phyloP scores from a whole-genome alignment of 2,329 filamentous ascomycete genomes.

The Calonectria henricotiae region DNA sequence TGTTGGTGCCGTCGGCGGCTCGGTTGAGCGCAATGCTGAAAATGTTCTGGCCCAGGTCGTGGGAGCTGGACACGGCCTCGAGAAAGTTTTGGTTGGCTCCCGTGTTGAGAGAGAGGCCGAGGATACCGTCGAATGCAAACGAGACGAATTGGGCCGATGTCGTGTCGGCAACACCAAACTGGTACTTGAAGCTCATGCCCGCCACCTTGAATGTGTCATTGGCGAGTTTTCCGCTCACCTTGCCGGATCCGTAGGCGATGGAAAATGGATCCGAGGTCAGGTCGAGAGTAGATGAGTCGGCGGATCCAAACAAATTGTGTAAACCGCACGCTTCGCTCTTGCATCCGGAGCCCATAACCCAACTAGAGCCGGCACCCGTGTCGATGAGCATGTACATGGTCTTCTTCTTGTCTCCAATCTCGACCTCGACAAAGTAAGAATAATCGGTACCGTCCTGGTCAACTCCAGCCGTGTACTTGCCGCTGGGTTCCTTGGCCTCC shows the following conservation, averaged over 20 bases:
- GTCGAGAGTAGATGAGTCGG: constrained; percentile 76
- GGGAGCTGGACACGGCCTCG: constrained; percentile 71
- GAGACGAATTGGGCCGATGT: constrained; percentile 82
- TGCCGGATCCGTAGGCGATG: constrained; percentile 84
- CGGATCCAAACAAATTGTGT: constrained; percentile 80
- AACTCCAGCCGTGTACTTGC: constrained; percentile 69
- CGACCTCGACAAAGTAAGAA: constrained; percentile 75
- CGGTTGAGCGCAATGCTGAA: constrained; percentile 82
- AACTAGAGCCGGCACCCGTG: constrained; percentile 81
- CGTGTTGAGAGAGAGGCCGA: constrained; percentile 80
- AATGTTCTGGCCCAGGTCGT: constrained; percentile 74
- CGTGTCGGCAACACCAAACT: constrained; percentile 81
- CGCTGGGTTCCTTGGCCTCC: constrained; percentile 63
- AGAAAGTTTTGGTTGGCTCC: constrained; percentile 78
- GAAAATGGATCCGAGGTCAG: constrained; percentile 68
- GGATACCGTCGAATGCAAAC: constrained; percentile 91
- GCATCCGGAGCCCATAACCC: constrained; percentile 86
- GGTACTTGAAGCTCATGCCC: constrained; percentile 74
- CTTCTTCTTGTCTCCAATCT: constrained; percentile 71
- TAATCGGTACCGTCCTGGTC: constrained; percentile 78
- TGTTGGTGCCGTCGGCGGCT: constrained; percentile 75
- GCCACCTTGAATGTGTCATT: constrained; percentile 79
- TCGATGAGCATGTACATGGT: constrained; percentile 76
- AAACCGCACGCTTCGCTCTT: constrained; percentile 75
- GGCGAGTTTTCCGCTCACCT: constrained; percentile 77